A percentile compares a stretch with the other conserved stretches of the same genome.
These are phyloP conservation scores for Exophiala alcalophila DNA, from an alignment of 2,329 filamentous ascomycete species.

Conservation along the genomic window DNA sequence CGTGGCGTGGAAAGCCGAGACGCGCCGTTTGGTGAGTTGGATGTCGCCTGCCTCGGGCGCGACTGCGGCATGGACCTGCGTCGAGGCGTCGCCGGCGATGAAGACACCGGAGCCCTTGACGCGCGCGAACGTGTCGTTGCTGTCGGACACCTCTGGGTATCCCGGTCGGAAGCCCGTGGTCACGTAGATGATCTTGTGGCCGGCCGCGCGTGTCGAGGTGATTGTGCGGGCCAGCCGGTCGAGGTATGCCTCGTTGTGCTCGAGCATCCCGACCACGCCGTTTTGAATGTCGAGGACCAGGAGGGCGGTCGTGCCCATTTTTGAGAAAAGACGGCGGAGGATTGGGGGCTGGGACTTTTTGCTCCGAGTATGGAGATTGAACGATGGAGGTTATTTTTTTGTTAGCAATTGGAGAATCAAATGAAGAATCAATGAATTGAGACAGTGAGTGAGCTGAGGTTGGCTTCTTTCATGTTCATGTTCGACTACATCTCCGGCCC, in stretches of 20 bases:
- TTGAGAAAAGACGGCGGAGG: background rate
- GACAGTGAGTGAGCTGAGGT: no score
- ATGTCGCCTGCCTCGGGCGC: conserved; percentile 1
- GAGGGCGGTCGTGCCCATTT: conserved; percentile 5
- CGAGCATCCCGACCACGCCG: conserved; percentile 5
- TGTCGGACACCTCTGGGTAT: background rate
- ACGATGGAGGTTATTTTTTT: no score
- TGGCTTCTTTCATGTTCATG: background rate
- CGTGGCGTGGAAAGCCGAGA: conserved; percentile 11
- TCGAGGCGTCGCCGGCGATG: conserved; percentile 1
- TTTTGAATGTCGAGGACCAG: conserved; percentile 12
- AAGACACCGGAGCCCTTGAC: conserved; percentile 2
- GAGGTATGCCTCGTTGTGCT: conserved; percentile 2
- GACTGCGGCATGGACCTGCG: conserved; percentile 4
- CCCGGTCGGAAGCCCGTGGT: conserved; percentile 4
- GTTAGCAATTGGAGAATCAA: background rate
- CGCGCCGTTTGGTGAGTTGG: conserved; percentile 9
- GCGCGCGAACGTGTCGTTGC: background rate
- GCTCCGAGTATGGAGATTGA: no score
- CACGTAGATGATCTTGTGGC: conserved; percentile 2
- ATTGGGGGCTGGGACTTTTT: no score
- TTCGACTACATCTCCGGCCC: background rate
- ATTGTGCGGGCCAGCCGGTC: conserved; percentile 3
- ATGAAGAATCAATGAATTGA: conserved; percentile 2
- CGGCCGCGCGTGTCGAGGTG: background rate